Percentiles rank a stretch among this genome's conserved stretches.
phyloP scores from a whole-genome alignment of 306 rosid genomes.

The Quercus suber region DNA sequence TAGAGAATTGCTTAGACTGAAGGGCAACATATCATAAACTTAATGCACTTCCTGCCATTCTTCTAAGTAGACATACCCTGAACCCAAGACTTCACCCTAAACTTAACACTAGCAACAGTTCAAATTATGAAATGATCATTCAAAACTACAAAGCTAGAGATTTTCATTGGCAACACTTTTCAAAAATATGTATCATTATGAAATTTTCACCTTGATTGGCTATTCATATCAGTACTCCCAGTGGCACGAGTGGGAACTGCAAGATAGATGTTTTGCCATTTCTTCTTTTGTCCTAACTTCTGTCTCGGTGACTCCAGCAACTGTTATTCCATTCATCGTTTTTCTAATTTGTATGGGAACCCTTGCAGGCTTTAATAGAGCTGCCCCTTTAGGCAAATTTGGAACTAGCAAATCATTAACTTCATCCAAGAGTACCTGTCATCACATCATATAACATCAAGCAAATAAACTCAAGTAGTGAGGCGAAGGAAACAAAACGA shows the following conservation, averaged over 20 bases:
- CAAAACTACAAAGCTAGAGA: no score
- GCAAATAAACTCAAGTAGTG: not conserved
- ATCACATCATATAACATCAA: conserved; percentile 2
- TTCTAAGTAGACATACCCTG: not conserved
- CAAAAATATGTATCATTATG: not conserved
- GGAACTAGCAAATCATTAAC: conserved; percentile 76
- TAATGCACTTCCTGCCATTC: no score
- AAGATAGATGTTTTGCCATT: conserved; percentile 66
- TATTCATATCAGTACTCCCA: conserved; percentile 86
- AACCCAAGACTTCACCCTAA: no score
- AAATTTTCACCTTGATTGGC: conserved; percentile 70
- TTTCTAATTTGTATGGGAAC: conserved; percentile 83
- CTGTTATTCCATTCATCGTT: conserved; percentile 62
- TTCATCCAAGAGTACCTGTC: conserved; percentile 83
- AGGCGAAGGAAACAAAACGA: not conserved
- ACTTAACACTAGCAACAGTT: no score
- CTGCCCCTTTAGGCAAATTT: conserved; percentile 10
- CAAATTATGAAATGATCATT: no score
- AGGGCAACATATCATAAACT: no score
- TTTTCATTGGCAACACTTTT: not conserved
- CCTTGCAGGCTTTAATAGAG: conserved; percentile 9
- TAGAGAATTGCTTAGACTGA: no score
- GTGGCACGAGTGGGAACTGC: conserved; percentile 47
- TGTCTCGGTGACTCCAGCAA: conserved; percentile 77
- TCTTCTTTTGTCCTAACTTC: conserved; percentile 78